Conservation (phyloP, 2,329 filamentous ascomycete species). For the Epichloe coenophiala region DNA sequence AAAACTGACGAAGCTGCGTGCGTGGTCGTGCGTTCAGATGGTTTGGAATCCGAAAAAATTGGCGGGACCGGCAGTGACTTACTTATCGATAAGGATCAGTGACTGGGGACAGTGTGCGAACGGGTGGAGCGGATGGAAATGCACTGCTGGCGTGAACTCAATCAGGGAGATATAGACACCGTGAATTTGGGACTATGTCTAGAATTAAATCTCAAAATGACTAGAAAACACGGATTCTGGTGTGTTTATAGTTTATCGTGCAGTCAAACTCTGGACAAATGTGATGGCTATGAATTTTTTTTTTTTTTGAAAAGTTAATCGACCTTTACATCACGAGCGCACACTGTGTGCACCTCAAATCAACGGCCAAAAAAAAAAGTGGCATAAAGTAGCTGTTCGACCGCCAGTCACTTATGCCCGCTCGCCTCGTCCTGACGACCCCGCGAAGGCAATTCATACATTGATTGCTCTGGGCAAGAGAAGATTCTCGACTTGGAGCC, state of each 20-base stretch:
- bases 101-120: constrained; percentile 5
- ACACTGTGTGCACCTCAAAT: constrained; percentile 4
- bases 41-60: constrained; percentile 10
- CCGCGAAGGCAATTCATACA: background rate
- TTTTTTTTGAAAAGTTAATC: background rate
- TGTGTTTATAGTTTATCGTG: too few relatives aligned
- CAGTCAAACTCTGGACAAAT: too few relatives aligned
- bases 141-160: background rate
- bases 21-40: background rate
- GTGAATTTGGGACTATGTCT: background rate
- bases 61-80: constrained; percentile 10
- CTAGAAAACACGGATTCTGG: too few relatives aligned
- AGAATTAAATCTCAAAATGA: background rate
- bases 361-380: background rate
- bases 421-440: background rate
- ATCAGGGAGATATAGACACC: background rate
- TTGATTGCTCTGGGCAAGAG: background rate
- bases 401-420: background rate
- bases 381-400: background rate
- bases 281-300: too few relatives aligned
- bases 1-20: background rate
- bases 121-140: too few relatives aligned
- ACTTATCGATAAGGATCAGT: constrained; percentile 20
- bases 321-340: background rate
- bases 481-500: background rate